These are phyloP conservation scores for Scheffersomyces stambukii DNA, from an alignment of 1,139 yeast genomes.

Conservation along the genomic window DNA sequence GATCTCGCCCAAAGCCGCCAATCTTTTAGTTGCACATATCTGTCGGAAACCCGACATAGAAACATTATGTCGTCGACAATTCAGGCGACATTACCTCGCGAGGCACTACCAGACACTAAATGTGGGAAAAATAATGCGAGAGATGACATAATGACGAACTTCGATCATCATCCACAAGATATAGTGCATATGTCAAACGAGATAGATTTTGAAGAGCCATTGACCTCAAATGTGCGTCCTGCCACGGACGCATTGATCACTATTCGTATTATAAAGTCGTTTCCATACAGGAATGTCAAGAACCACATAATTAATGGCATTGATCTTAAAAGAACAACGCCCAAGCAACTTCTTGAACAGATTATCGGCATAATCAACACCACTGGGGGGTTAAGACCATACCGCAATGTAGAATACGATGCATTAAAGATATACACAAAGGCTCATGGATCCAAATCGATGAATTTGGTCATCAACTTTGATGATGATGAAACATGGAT, in stretches of 20 bases:
- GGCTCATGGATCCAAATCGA: slow-evolving; percentile 93
- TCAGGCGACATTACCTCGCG: too few species aligned
- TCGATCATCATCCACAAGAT: too few species aligned
- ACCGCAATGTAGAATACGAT: slow-evolving; percentile 72
- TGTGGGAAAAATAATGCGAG: too few species aligned
- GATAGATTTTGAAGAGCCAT: slow-evolving; percentile 60
- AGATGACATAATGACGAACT: too few species aligned
- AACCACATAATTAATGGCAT: slow-evolving; percentile 71
- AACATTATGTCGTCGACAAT: too few species aligned
- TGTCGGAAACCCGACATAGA: too few species aligned
- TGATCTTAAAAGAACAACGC: slow-evolving; percentile 68
- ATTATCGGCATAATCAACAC: slow-evolving; percentile 50
- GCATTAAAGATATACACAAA: slow-evolving; percentile 83
- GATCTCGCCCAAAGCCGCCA: too few species aligned
- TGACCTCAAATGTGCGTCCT: slow-evolving; percentile 66
- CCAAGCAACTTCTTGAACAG: slow-evolving; percentile 52
- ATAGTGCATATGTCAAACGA: too few species aligned
- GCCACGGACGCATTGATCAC: slow-evolving; percentile 72
- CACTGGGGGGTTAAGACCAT: slow-evolving; percentile 75
- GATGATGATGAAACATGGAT: slow-evolving; percentile 67
- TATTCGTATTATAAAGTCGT: slow-evolving; percentile 81
- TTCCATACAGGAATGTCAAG: slow-evolving; percentile 87
- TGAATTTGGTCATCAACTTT: slow-evolving; percentile 86
- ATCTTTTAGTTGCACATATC: too few species aligned
- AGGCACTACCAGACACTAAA: too few species aligned